These are phyloP conservation scores for Pterocarpus macrocarpus DNA, from an alignment of 306 rosid genomes.

Conservation along the genomic window DNA sequence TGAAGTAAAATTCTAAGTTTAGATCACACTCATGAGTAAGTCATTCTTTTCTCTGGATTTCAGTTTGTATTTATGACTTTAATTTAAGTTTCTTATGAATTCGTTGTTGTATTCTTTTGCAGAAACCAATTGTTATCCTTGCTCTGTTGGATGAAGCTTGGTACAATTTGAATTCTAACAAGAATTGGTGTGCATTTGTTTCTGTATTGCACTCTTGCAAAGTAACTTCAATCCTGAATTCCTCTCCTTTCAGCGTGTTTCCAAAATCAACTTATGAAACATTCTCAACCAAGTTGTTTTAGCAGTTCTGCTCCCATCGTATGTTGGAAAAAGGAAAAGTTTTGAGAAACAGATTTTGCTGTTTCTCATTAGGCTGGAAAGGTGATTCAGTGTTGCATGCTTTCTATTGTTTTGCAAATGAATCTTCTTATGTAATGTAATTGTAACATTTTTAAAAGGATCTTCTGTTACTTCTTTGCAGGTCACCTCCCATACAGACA, in stretches of 20 bases:
- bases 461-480: slow-evolving; percentile 48
- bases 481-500: slow-evolving; percentile 95
- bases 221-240: slow-evolving; percentile 58
- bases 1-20: no score
- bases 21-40: no score
- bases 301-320: slow-evolving; percentile 73
- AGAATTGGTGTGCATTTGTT: slow-evolving; percentile 59
- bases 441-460: slow-evolving; percentile 23
- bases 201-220: slow-evolving; percentile 31
- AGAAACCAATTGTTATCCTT: slow-evolving; percentile 94
- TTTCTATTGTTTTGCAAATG: slow-evolving; percentile 34
- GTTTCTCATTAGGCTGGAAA: slow-evolving; percentile 98
- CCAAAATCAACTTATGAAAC: slow-evolving; percentile 93
- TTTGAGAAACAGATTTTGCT: slow-evolving; percentile 92
- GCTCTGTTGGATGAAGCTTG: slow-evolving; percentile 98
- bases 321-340: slow-evolving; percentile 84
- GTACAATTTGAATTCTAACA: slow-evolving; percentile 68
- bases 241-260: slow-evolving; percentile 82
- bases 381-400: slow-evolving; percentile 56
- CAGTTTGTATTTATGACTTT: slow-evolving; percentile 23
- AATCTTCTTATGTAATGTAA: slow-evolving; percentile 8
- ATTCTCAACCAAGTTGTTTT: slow-evolving; percentile 94
- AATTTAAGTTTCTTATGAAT: slow-evolving; percentile 39
- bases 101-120: slow-evolving; percentile 64
- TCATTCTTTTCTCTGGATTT: slow-evolving; percentile 9